A percentile compares a stretch with the other conserved stretches of the same genome.
These are phyloP conservation scores for Ophiostoma quercus DNA, from an alignment of 2,329 filamentous ascomycete genomes.

Conservation along the genomic window DNA sequence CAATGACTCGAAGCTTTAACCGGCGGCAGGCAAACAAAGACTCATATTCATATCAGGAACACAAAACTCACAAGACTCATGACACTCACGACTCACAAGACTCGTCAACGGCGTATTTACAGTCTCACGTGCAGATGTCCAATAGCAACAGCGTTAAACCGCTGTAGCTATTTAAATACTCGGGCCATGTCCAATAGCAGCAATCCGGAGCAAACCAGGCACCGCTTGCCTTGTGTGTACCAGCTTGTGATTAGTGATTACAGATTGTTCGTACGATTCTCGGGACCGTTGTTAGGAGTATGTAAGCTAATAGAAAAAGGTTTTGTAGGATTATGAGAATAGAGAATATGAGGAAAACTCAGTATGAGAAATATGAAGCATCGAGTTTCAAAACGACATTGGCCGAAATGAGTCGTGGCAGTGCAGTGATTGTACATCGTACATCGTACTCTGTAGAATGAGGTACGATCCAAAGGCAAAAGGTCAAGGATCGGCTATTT, in stretches of 20 bases:
- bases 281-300: background rate
- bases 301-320: conserved; percentile 10
- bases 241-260: background rate
- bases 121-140: conserved; percentile 2
- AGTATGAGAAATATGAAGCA: background rate
- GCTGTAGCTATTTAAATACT: background rate
- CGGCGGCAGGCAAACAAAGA: conserved; percentile 9
- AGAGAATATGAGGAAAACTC: no score
- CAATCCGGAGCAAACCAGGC: conserved; percentile 4
- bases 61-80: background rate
- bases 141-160: background rate
- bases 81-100: background rate
- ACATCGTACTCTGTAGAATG: background rate
- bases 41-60: background rate
- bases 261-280: background rate
- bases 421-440: background rate
- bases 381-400: background rate
- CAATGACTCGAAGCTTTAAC: background rate
- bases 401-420: conserved; percentile 8
- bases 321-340: no score
- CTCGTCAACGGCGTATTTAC: background rate
- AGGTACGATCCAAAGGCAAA: background rate
- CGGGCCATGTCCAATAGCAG: background rate
- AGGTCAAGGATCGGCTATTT: background rate
- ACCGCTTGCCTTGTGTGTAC: background rate